These are phyloP conservation scores for Phytopythium litorale DNA, from an alignment of 352 stramenopile species.

Conservation along the genomic window DNA sequence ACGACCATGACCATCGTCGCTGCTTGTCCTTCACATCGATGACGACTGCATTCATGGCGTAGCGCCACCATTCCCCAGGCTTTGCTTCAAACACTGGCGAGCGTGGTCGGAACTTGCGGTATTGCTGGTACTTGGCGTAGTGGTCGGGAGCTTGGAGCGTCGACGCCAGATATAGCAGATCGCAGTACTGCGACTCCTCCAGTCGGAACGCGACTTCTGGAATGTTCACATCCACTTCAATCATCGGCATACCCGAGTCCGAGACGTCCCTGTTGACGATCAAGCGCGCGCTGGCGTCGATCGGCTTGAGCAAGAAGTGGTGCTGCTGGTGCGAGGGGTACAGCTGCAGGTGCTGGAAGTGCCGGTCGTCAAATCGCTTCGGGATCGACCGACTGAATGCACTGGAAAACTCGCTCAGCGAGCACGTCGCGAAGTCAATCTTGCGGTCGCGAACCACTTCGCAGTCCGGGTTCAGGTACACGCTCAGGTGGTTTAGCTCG, in stretches of 20 bases:
- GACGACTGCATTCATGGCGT: slow-evolving; percentile 63
- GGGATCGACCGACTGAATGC: slow-evolving; percentile 78
- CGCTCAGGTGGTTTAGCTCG: slow-evolving; percentile 83
- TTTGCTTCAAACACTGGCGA: slow-evolving; percentile 44
- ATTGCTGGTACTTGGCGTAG: slow-evolving; percentile 73
- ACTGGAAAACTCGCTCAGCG: slow-evolving; percentile 70
- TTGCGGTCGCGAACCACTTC: slow-evolving; percentile 50
- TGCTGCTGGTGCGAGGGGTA: slow-evolving; percentile 74
- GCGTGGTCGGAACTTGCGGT: slow-evolving; percentile 63
- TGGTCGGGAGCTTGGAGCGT: slow-evolving; percentile 70
- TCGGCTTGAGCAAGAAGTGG: slow-evolving; percentile 82
- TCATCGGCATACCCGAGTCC: slow-evolving; percentile 68
- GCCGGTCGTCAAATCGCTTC: slow-evolving; percentile 75
- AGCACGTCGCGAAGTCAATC: slow-evolving; percentile 67
- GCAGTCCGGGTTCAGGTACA: slow-evolving; percentile 83
- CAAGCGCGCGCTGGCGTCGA: slow-evolving; percentile 73
- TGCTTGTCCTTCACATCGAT: slow-evolving; percentile 63
- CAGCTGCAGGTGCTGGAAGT: slow-evolving; percentile 59
- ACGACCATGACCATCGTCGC: slow-evolving; percentile 72
- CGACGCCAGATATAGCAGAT: slow-evolving; percentile 76
- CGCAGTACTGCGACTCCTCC: slow-evolving; percentile 86
- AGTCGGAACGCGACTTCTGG: slow-evolving; percentile 75
- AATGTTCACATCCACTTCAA: slow-evolving; percentile 80
- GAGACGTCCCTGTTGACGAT: slow-evolving; percentile 83
- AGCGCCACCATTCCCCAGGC: slow-evolving; percentile 73